Conservation (phyloP, 139 green algal species). For the Closterium sp. region DNA sequence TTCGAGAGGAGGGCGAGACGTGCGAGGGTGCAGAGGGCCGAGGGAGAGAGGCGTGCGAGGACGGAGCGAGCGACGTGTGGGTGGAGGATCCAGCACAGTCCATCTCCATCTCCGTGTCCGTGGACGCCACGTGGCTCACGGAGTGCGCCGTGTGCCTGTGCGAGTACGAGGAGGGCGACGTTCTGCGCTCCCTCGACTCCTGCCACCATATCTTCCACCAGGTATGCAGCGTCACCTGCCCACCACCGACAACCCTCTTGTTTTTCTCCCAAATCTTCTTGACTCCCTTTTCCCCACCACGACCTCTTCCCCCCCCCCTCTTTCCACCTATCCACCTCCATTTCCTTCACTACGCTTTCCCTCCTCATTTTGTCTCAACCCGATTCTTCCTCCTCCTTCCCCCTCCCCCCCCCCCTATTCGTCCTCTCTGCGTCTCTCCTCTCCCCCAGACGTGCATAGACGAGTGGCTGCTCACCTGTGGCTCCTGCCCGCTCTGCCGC, state of each 20-base stretch:
- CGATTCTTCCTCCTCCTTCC: not conserved
- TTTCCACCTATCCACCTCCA: not conserved
- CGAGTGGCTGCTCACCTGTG: constrained; percentile 60
- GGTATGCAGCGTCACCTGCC: too few relatives aligned
- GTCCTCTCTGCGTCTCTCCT: not conserved
- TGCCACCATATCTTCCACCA: constrained; percentile 62
- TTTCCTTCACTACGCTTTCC: not conserved
- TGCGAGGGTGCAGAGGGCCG: too few relatives aligned
- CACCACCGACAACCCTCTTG: too few relatives aligned
- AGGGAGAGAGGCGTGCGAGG: too few relatives aligned
- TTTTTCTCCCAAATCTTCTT: too few relatives aligned
- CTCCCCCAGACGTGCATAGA: constrained; percentile 57
- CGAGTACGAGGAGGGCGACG: constrained; percentile 66
- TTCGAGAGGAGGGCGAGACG: too few relatives aligned
- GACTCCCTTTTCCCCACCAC: too few relatives aligned
- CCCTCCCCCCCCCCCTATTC: not conserved
- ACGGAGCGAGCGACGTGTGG: not conserved
- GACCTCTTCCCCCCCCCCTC: too few relatives aligned
- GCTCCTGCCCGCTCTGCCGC: constrained; percentile 70
- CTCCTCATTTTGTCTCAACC: not conserved
- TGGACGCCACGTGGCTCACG: not conserved
- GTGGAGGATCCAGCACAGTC: not conserved
- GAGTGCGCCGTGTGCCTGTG: constrained; percentile 68
- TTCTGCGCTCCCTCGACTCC: constrained; percentile 57
- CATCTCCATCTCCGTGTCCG: not conserved